Evolutionary conservation across 345 rosid genomes (phyloP).

Genomic region (Passiflora organensis): DNA sequence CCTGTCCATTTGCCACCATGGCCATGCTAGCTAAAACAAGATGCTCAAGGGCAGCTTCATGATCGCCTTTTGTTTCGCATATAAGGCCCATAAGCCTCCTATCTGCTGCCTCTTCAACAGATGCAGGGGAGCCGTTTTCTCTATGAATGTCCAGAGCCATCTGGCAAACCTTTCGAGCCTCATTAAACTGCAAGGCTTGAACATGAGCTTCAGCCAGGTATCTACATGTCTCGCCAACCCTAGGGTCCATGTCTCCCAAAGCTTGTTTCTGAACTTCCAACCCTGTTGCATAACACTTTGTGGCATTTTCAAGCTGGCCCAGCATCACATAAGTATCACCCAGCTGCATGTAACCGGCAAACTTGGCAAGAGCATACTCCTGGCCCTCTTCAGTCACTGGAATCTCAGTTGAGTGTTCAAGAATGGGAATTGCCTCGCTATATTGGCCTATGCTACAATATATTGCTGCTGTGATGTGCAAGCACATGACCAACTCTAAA

Average conservation of each 20-base stretch:
- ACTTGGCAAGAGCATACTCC: slow-evolving; percentile 81
- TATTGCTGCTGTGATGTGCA: slow-evolving; percentile 73
- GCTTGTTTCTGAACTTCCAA: slow-evolving; percentile 87
- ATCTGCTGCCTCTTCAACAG: slow-evolving; percentile 83
- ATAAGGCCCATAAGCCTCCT: slow-evolving; percentile 90
- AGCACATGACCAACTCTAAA: slow-evolving; percentile 70
- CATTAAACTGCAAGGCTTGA: slow-evolving; percentile 84
- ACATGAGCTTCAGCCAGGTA: slow-evolving; percentile 90
- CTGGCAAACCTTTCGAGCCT: slow-evolving; percentile 76
- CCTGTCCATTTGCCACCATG: slow-evolving; percentile 60
- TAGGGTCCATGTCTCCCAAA: slow-evolving; percentile 66
- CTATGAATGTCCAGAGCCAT: slow-evolving; percentile 80
- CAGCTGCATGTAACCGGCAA: slow-evolving; percentile 92
- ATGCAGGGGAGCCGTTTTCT: slow-evolving; percentile 50
- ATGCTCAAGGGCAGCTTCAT: slow-evolving; percentile 89
- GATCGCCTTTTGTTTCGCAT: slow-evolving; percentile 76
- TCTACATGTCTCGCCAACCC: slow-evolving; percentile 84
- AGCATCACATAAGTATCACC: slow-evolving; percentile 83
- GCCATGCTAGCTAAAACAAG: slow-evolving; percentile 92
- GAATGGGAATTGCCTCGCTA: slow-evolving; percentile 68
- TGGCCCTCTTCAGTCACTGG: slow-evolving; percentile 73
- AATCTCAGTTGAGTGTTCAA: slow-evolving; percentile 73
- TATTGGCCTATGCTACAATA: slow-evolving; percentile 61
- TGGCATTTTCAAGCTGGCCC: slow-evolving; percentile 83
- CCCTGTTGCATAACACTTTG: slow-evolving; percentile 68